These are phyloP conservation scores for Sporothrix dimorphospora DNA, from an alignment of 2,329 filamentous ascomycete genomes.

Conservation along the genomic window DNA sequence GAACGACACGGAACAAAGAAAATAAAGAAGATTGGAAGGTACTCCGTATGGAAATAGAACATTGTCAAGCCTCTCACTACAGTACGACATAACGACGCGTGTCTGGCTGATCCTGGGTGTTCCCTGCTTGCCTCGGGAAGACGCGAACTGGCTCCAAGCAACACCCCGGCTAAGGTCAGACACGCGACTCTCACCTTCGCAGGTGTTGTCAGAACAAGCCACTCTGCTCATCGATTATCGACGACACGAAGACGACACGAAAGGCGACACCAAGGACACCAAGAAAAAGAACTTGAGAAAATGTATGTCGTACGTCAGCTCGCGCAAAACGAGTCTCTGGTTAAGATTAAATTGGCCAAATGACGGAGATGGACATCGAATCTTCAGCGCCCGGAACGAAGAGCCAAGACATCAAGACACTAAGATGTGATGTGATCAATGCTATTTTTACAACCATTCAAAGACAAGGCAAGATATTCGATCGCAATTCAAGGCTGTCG, in stretches of 20 bases:
- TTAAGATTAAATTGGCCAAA: neutral
- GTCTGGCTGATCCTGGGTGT: neutral
- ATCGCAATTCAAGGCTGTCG: neutral
- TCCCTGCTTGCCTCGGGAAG: conserved; percentile 20
- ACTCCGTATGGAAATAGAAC: neutral
- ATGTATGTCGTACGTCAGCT: neutral
- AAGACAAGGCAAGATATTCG: conserved; percentile 7
- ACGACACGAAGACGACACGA: neutral
- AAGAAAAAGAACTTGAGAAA: neutral
- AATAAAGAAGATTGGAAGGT: neutral
- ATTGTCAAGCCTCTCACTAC: neutral
- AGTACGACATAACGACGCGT: neutral
- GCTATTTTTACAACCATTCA: conserved; percentile 16
- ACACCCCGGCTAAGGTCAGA: conserved; percentile 5
- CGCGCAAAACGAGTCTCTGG: neutral
- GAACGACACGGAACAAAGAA: neutral
- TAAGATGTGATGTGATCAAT: neutral
- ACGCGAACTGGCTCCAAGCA: conserved; percentile 12
- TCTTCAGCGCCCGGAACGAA: conserved; percentile 9
- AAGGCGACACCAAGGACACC: neutral
- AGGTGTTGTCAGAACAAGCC: conserved; percentile 1
- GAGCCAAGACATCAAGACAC: neutral
- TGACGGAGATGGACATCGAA: neutral
- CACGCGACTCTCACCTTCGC: conserved; percentile 13
- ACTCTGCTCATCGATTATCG: neutral